Base-by-base conservation (phyloP, 257 asterid species). In the Jaltomata sinuosa region DNA sequence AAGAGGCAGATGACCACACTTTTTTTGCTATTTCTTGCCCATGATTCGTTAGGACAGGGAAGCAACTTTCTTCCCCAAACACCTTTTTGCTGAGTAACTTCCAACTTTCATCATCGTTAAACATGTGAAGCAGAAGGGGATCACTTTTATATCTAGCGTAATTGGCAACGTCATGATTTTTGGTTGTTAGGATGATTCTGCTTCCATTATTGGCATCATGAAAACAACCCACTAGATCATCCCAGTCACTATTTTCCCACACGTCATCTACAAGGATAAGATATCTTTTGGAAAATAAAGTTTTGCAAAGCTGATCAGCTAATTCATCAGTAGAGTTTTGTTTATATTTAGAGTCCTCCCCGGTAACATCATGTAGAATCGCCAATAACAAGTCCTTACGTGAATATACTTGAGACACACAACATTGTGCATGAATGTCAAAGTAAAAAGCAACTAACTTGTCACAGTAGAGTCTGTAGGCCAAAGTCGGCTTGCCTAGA, bases 241-340 rank as follows among this genome's bases (percentile, higher is more conserved):
- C 34, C 86, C 80, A 83, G 0, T 77, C 77, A 6, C 14, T 11
- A 54, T 42, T 2, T 7, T 40, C 76, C 87, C 84, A 80, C 32
- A 85, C 9, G 11, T 85, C 88, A 52, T 85, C 84, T 1, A 85
- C 3, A 5, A 85, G 84, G 34, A 85, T 22, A 45, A 85, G 84
- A 25, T 31, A 85, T 38, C 84, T 85, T 36, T n/a, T 15, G 9
- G 31, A 62, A 3, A 16, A 40, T 61, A 86, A 62, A 53, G 36
- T 0, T 74, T 14, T 81, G 25, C 31, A 21, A 22, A 85, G 54
- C 12, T 3, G 0, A 21, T 57, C 27, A 9, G 47, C 85, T 16
- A 81, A 61, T 10, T 72, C 76, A 11, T 47, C 69, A 8, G 36
- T 38, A 21, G 0, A 4, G n/a, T 9, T 6, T 2, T 1, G 14